Conservation (phyloP, 495 filamentous ascomycete genomes). For the Penicillium odoratum region DNA sequence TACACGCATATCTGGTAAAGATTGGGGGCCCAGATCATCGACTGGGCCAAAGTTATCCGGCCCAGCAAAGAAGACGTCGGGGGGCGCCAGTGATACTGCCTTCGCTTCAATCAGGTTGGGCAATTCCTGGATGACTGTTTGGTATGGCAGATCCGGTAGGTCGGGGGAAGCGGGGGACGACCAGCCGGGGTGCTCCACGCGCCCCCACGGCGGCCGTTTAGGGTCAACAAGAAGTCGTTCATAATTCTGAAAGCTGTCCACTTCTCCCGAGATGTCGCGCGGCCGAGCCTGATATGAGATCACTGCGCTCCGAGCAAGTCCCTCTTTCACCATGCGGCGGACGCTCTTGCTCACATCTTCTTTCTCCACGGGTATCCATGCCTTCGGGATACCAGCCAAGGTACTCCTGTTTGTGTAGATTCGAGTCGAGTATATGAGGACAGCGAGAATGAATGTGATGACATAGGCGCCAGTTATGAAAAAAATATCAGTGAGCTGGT, state of each 20-base stretch:
- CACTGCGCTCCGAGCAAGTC: slow-evolving; percentile 72
- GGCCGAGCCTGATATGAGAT: slow-evolving; percentile 78
- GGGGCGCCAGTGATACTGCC: slow-evolving; percentile 77
- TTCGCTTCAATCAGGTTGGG: slow-evolving; percentile 92
- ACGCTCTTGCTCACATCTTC: slow-evolving; percentile 70
- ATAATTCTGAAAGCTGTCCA: slow-evolving; percentile 30
- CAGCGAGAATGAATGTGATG: slow-evolving; percentile 66
- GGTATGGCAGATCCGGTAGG: slow-evolving; percentile 76
- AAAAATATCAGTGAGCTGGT: slow-evolving; percentile 77
- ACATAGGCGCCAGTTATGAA: slow-evolving; percentile 78
- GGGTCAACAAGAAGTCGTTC: slow-evolving; percentile 36
- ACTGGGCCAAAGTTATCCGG: slow-evolving; percentile 36
- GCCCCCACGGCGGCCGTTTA: slow-evolving; percentile 67
- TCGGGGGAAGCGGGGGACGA: slow-evolving; percentile 72
- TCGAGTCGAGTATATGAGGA: slow-evolving; percentile 79
- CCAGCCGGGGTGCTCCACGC: slow-evolving; percentile 86
- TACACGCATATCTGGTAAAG: slow-evolving; percentile 57
- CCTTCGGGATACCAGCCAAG: slow-evolving; percentile 78
- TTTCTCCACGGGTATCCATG: slow-evolving; percentile 78
- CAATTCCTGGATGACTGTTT: slow-evolving; percentile 78
- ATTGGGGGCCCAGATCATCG: slow-evolving; percentile 17
- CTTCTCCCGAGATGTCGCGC: slow-evolving; percentile 44
- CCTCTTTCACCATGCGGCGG: slow-evolving; percentile 67
- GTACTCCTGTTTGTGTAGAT: slow-evolving; percentile 83
- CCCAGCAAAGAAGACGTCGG: slow-evolving; percentile 46